phyloP scores from a whole-genome alignment of 805 yeast genomes.

The Clavispora santaluciae region DNA sequence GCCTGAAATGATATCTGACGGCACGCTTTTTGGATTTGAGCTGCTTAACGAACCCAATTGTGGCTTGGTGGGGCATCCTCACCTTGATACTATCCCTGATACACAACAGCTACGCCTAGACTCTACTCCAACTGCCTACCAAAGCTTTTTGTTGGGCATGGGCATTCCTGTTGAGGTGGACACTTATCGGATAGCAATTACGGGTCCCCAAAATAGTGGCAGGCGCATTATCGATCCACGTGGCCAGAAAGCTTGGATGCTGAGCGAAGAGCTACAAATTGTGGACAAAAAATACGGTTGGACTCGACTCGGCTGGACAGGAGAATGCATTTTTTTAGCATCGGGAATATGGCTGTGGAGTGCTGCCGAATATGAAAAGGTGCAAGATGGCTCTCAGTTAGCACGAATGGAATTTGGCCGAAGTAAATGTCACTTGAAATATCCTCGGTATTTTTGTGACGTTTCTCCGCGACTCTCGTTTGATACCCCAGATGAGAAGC shows the following conservation, averaged over 20 bases:
- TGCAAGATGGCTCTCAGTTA: slow-evolving; percentile 22
- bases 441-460: slow-evolving; percentile 30
- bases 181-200: slow-evolving; percentile 59
- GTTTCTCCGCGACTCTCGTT: slow-evolving; percentile 12
- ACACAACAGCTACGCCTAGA: slow-evolving; percentile 68
- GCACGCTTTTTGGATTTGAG: slow-evolving; percentile 73
- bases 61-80: slow-evolving; percentile 64
- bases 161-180: slow-evolving; percentile 70
- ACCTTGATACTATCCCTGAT: slow-evolving; percentile 52
- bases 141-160: slow-evolving; percentile 71
- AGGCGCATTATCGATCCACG: slow-evolving; percentile 55
- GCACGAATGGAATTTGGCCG: slow-evolving; percentile 21
- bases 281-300: slow-evolving; percentile 69
- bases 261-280: slow-evolving; percentile 32
- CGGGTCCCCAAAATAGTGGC: slow-evolving; percentile 73
- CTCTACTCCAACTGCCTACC: slow-evolving; percentile 77
- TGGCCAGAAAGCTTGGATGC: slow-evolving; percentile 68
- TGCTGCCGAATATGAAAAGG: slow-evolving; percentile 16
- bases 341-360: slow-evolving; percentile 70
- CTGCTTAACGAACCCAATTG: slow-evolving; percentile 79
- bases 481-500: slow-evolving; percentile 27
- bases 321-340: slow-evolving; percentile 75
- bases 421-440: slow-evolving; percentile 20
- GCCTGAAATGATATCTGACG: slow-evolving; percentile 34
- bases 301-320: slow-evolving; percentile 65